These are phyloP conservation scores for Rosa chinensis DNA, from an alignment of 306 rosid genomes.

Conservation along the genomic window DNA sequence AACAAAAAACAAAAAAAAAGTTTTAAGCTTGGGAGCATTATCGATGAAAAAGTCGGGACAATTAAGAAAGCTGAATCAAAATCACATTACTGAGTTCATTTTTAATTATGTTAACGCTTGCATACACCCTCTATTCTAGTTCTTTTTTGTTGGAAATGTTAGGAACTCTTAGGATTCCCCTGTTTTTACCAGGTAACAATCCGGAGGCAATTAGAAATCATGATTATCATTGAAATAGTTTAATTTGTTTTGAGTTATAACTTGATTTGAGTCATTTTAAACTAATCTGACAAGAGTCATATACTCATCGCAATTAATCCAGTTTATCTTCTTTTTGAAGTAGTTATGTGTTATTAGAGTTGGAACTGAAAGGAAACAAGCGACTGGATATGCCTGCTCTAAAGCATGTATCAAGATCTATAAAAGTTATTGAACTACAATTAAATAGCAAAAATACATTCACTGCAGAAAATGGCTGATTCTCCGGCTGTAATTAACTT, in stretches of 20 bases:
- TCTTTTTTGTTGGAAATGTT: not conserved
- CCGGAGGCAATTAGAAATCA: not conserved
- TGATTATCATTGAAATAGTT: not conserved
- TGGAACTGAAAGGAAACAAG: not conserved
- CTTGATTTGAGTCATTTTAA: not conserved
- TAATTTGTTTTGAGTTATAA: not conserved
- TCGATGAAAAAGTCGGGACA: not conserved
- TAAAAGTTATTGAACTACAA: not conserved
- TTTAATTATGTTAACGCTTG: not conserved
- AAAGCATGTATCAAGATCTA: not conserved
- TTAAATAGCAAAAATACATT: not conserved
- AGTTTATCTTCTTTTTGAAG: not conserved
- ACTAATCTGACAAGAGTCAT: no score
- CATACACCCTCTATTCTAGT: not conserved
- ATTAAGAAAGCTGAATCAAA: not conserved
- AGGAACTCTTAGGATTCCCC: not conserved
- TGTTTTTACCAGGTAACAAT: not conserved
- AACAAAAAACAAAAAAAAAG: not conserved
- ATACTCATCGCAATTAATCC: not conserved
- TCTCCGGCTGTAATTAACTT: not conserved
- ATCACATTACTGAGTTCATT: not conserved
- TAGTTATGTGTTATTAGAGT: not conserved
- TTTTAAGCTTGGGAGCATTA: not conserved
- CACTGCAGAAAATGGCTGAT: not conserved
- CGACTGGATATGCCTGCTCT: not conserved